Evolutionary conservation across 2,329 filamentous ascomycete species (phyloP).

Genomic region (Fusarium duplospermum): DNA sequence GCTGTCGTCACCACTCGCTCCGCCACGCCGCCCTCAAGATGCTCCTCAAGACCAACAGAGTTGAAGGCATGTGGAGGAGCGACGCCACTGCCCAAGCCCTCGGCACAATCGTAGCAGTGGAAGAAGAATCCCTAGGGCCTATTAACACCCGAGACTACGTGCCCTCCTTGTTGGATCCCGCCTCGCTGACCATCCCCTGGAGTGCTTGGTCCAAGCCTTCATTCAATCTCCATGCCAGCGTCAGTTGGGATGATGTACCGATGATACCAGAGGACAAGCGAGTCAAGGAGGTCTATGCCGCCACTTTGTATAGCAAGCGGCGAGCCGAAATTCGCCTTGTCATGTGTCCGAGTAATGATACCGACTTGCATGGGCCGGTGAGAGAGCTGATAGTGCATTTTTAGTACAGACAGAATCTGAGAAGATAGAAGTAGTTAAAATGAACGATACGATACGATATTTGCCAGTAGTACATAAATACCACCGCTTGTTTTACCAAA

Average conservation of each 20-base stretch:
- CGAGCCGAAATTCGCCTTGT: neutral
- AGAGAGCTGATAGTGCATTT: neutral
- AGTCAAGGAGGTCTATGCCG: neutral
- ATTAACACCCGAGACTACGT: neutral
- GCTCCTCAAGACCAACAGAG: constrained; percentile 31
- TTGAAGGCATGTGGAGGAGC: constrained; percentile 47
- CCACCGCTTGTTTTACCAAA: neutral
- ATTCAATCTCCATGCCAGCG: neutral
- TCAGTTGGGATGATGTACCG: neutral
- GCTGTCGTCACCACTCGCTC: constrained; percentile 43
- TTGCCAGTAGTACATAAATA: neutral
- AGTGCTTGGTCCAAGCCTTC: neutral
- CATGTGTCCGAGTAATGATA: neutral
- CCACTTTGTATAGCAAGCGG: neutral
- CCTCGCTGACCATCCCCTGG: neutral
- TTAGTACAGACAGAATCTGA: neutral
- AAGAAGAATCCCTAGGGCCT: constrained; percentile 10
- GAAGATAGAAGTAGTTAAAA: neutral
- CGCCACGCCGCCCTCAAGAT: constrained; percentile 37
- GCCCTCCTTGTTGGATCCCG: neutral
- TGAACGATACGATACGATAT: neutral
- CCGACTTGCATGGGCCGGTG: neutral
- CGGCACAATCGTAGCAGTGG: constrained; percentile 28
- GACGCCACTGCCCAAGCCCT: constrained; percentile 29
- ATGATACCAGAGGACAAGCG: neutral